Conservation (phyloP, 129 eudicot genomes). For the carrot (Daucus carota) region DH1_v3.0 NC_030381.2:25655501-25656000, state of each 20-base stretch:
- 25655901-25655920: background rate
- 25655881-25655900: slow-evolving; percentile 13
- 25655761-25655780: slow-evolving; percentile 3
- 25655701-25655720: background rate
- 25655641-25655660: background rate
- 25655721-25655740: background rate
- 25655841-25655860: background rate
- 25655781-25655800: slow-evolving; percentile 3
- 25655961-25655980: background rate
- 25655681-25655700: background rate
- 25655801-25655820: slow-evolving; percentile 5
- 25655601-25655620: background rate
- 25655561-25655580: background rate
- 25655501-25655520: background rate
- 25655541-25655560: background rate
- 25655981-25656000: background rate
- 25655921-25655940: background rate
- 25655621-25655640: slow-evolving; percentile 2
- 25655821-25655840: slow-evolving; percentile 1
- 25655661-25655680: background rate
- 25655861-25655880: background rate
- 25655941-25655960: background rate
- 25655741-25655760: background rate
- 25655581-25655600: background rate
- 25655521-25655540: background rate